Conservation (phyloP, 768 basidiomycete species). For the Tricholoma sp. region DNA sequence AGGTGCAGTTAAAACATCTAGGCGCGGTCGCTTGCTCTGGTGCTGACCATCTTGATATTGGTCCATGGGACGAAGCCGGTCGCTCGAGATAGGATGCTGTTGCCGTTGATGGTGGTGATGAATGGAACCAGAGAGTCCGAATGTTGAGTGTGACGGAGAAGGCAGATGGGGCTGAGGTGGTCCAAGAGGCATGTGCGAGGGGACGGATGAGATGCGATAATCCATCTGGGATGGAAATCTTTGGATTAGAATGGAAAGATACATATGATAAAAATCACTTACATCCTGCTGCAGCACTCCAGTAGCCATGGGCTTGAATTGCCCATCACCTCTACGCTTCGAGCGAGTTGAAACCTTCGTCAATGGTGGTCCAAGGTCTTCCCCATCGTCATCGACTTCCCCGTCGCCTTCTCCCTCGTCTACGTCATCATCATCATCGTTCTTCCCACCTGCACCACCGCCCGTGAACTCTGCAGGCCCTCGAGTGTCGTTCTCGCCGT, state of each 20-base stretch:
- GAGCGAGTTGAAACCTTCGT: conserved; percentile 5
- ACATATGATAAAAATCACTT: conserved; percentile 3
- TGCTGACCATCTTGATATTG: conserved; percentile 7
- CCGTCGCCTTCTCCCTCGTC: conserved; percentile 23
- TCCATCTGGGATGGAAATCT: conserved; percentile 11
- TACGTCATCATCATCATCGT: conserved; percentile 16
- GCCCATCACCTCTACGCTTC: conserved; percentile 29
- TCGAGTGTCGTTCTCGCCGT: conserved; percentile 45
- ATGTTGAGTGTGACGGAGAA: conserved; percentile 21
- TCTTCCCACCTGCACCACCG: conserved; percentile 17
- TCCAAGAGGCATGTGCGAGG: conserved; percentile 11
- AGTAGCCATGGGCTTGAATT: conserved; percentile 22
- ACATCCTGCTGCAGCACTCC: conserved; percentile 13
- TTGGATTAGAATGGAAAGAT: neutral
- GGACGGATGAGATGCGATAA: conserved; percentile 9
- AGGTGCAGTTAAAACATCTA: conserved; percentile 10
- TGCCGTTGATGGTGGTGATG: conserved; percentile 14
- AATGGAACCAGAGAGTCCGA: conserved; percentile 13
- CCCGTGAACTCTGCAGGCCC: conserved; percentile 43
- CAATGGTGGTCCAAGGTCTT: conserved; percentile 7
- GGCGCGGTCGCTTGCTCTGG: conserved; percentile 18
- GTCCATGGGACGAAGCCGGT: conserved; percentile 16
- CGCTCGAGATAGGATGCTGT: conserved; percentile 25
- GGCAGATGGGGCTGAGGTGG: conserved; percentile 11
- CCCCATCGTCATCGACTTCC: conserved; percentile 23